A percentile compares a stretch with the other conserved stretches of the same genome.
These are phyloP conservation scores for Nemania sp. DNA, from an alignment of 2,329 filamentous ascomycete species.

Conservation along the genomic window DNA sequence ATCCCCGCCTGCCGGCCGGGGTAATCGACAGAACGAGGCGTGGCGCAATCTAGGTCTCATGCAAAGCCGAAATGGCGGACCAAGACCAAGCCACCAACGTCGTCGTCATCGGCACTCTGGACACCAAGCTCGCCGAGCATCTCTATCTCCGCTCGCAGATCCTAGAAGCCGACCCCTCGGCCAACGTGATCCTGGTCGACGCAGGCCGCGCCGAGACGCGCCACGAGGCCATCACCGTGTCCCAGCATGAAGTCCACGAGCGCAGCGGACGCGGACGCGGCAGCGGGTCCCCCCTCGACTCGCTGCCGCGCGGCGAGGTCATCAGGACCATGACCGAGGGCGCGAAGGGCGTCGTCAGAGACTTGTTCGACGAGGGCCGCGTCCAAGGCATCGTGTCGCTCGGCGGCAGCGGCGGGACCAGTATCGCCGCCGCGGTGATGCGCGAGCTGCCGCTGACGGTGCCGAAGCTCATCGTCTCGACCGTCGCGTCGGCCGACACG, in stretches of 20 bases:
- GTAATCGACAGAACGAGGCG: too few species aligned
- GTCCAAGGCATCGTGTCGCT: slow-evolving; percentile 63
- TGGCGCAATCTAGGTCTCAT: too few species aligned
- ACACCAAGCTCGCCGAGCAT: slow-evolving; percentile 66
- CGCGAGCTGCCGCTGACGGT: slow-evolving; percentile 65
- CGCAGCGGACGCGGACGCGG: slow-evolving; percentile 46
- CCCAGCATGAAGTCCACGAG: slow-evolving; percentile 34
- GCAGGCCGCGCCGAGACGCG: slow-evolving; percentile 53
- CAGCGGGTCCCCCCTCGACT: slow-evolving; percentile 42
- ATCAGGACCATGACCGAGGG: slow-evolving; percentile 59
- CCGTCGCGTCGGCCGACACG: slow-evolving; percentile 69
- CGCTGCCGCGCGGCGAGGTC: slow-evolving; percentile 56
- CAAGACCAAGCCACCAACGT: slow-evolving; percentile 23
- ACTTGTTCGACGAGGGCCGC: slow-evolving; percentile 42
- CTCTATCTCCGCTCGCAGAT: slow-evolving; percentile 52
- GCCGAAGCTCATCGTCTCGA: slow-evolving; percentile 72
- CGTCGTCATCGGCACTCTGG: slow-evolving; percentile 63
- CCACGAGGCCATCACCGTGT: slow-evolving; percentile 49
- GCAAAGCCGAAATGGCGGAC: slow-evolving; percentile 22
- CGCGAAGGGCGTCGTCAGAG: slow-evolving; percentile 48
- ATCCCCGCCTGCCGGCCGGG: too few species aligned
- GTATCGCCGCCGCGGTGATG: slow-evolving; percentile 65
- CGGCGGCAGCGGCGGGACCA: slow-evolving; percentile 67
- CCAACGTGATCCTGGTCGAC: slow-evolving; percentile 55
- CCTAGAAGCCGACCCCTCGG: slow-evolving; percentile 44